These are phyloP conservation scores for Caulochytrium protostelioides DNA, from an alignment of 371 early-diverging fungal species.

Conservation along the genomic window DNA sequence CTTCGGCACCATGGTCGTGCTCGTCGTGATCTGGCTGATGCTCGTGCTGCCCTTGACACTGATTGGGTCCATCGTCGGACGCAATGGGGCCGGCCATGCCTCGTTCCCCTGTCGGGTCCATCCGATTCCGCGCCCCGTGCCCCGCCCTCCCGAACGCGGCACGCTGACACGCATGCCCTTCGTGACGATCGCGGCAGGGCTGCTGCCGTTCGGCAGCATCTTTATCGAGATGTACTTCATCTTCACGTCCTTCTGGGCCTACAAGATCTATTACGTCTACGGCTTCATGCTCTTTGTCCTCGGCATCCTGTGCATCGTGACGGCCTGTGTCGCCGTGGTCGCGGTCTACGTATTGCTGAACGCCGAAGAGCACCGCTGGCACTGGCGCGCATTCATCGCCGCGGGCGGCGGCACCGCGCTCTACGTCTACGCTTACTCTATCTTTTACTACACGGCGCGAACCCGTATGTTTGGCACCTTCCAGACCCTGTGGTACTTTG, in stretches of 20 bases:
- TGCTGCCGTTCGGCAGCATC: conserved; percentile 61
- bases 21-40: conserved; percentile 50
- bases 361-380: conserved; percentile 69
- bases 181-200: conserved; percentile 37
- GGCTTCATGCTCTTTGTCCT: conserved; percentile 58
- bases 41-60: conserved; percentile 53
- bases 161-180: conserved; percentile 39
- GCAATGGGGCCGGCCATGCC: conserved; percentile 38
- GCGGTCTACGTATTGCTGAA: conserved; percentile 54
- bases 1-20: conserved; percentile 45
- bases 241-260: conserved; percentile 63
- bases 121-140: conserved; percentile 20
- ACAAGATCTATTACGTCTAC: conserved; percentile 65
- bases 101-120: conserved; percentile 63
- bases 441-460: conserved; percentile 49
- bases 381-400: conserved; percentile 59
- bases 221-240: conserved; percentile 74
- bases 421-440: conserved; percentile 55
- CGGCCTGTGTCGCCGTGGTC: conserved; percentile 54
- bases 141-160: conserved; percentile 14
- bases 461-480: conserved; percentile 62
- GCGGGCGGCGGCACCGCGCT: conserved; percentile 51
- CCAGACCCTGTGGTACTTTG: conserved; percentile 61
- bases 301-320: conserved; percentile 41
- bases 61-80: conserved; percentile 50